Percentiles rank a stretch among this genome's conserved stretches.
These are phyloP conservation scores for Scenedesmus sp. DNA, from an alignment of 163 green algal genomes.

Conservation along the genomic window DNA sequence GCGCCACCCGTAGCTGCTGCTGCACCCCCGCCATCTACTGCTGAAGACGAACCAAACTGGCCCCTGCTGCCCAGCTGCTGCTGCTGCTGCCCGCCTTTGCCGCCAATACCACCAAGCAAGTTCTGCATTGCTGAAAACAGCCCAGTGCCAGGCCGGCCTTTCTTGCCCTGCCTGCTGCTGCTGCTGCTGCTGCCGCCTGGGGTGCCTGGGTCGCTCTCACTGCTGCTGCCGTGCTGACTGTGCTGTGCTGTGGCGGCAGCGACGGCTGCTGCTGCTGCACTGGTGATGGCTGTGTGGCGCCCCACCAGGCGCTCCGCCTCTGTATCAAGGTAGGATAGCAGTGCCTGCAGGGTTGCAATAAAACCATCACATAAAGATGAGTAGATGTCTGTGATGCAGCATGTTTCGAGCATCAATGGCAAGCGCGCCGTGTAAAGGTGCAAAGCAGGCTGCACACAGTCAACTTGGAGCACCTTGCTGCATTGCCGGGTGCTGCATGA, in stretches of 20 bases:
- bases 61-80: constrained; percentile 1
- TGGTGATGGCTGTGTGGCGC: constrained; percentile 34
- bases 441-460: background rate
- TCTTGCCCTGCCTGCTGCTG: background rate
- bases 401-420: too few species aligned
- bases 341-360: constrained; percentile 36
- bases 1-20: background rate
- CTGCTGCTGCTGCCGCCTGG: constrained; percentile 20
- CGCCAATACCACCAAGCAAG: background rate
- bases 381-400: too few species aligned
- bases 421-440: too few species aligned
- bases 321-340: constrained; percentile 72
- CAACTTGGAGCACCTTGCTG: background rate
- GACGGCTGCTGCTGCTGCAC: constrained; percentile 54
- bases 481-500: too few species aligned
- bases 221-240: background rate
- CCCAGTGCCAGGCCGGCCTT: background rate
- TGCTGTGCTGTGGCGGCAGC: constrained; percentile 3
- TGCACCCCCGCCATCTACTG: background rate
- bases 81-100: constrained; percentile 15
- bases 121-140: constrained; percentile 33
- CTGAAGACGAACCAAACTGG: background rate
- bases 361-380: background rate
- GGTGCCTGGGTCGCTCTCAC: background rate
- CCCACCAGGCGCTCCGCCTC: constrained; percentile 67